Evolutionary conservation across 345 rosid species (phyloP), one percentile per base, ranked within the genome.

Genomic region (Chamaenerion angustifolium): DNA sequence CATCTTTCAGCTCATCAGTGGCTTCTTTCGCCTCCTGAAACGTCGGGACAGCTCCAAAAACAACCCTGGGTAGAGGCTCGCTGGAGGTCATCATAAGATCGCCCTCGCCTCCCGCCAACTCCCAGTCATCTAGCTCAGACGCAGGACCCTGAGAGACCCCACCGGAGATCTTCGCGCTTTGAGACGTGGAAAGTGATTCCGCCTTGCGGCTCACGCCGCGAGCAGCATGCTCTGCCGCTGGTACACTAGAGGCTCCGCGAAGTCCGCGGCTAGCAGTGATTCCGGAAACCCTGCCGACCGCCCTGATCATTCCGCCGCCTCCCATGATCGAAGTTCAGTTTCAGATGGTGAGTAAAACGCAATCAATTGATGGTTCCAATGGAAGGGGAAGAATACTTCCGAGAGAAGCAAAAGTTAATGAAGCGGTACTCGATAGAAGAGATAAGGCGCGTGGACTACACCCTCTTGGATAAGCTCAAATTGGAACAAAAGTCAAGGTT

Each of bases 11-110:
- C 41, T 79, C 83, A 35, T 25, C 45, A 23, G 92, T 75, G 41
- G 92, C 92, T 40, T 64, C 73, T 46, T 73, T 67, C 0, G 92
- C 80, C 66, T 79, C 92, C 35, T 75, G 46, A 17, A 72, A 68
- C 49, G 58, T 57, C 9, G 92, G 86, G 14, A 76, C 72, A 7
- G 65, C 68, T 12, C 75, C 68, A 21, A 82, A 79, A 2, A 82
- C 86, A 17, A 79, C 70, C 60, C 92, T 69, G 40, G 81, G 63
- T 57, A 71, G 51, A 43, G 74, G 54, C 54, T 50, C 54, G 8
- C 54, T 40, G 42, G 53, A 49, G 53, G 40, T 50, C 18, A 50
- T 31, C 42, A 25, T 18, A 17, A 31, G 17, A 12, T 50, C 54
- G 17, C 42, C 42, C 21, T 50, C 54, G 19, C 9, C 52, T 49